Evolutionary conservation across 352 stramenopile species (phyloP), one percentile per base, ranked within the genome.

Genomic region (Phytophthora palmivora): DNA sequence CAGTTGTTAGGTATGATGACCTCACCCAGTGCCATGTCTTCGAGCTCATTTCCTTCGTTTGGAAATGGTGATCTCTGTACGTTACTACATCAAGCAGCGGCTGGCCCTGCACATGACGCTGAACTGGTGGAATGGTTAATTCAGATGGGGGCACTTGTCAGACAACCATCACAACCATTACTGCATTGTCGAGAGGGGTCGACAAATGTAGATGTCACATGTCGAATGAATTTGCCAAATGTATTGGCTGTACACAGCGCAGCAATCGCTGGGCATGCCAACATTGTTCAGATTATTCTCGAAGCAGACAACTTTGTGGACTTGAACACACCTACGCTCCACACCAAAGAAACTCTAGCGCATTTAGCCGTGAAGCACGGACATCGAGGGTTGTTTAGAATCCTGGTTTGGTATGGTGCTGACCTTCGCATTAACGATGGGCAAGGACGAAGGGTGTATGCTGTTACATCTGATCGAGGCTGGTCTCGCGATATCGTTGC

Each of bases 51-150:
- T n/a, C n/a, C n/a, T 28, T 28, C 6, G 24, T 28, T 28, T 6
- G 24, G 6, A 10, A 3, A 45, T 37, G 34, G 52, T 22, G 54
- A 60, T 11, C 61, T 70, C 19, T 60, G 46, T 43, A 59, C 47
- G 3, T 22, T 70, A 19, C 19, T 84, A 3, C 72, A 81, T 18
- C 65, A 75, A 24, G 75, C 63, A 0, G 69, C 59, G 1, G 72
- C 65, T 22, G 75, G 75, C 0, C 49, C 45, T 34, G 66, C 63
- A 4, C 59, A 68, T 9, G 65, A 84, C 16, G 36, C 18, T 5
- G 34, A 55, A 0, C 63, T 79, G 7, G 62, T 77, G 0, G 71
- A 84, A 32, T 84, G 68, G 64, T 57, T 84, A 33, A 62, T 77
- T 41, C 63, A 82, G 16, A 73, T 80, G 55, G 66, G 54, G 24